These are phyloP conservation scores for Colletotrichum sp. DNA, from an alignment of 2,329 filamentous ascomycete genomes.

Conservation along the genomic window DNA sequence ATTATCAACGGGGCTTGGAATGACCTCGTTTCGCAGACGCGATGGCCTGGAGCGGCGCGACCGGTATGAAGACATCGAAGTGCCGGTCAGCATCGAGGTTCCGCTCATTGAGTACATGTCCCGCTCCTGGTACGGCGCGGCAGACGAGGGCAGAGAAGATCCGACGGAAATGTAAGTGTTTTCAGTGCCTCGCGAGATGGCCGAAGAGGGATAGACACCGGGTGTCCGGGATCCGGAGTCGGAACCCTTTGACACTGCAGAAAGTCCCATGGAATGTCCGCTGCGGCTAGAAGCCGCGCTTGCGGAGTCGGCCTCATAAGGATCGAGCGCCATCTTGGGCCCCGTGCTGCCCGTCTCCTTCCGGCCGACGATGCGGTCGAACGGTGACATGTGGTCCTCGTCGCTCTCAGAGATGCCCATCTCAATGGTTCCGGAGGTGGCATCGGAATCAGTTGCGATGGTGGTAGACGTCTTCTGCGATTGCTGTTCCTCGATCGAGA, in stretches of 20 bases:
- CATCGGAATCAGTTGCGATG: constrained; percentile 57
- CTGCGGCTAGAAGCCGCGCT: constrained; percentile 72
- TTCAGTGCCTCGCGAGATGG: constrained; percentile 60
- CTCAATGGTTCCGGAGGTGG: constrained; percentile 60
- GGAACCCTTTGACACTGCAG: constrained; percentile 61
- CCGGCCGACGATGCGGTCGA: constrained; percentile 77
- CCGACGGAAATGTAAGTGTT: constrained; percentile 74
- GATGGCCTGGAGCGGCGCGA: constrained; percentile 62
- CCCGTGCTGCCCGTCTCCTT: constrained; percentile 57
- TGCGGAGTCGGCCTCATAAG: constrained; percentile 59
- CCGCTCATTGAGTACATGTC: constrained; percentile 65
- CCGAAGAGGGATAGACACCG: constrained; percentile 54
- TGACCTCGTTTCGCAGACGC: constrained; percentile 78
- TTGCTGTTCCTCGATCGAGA: constrained; percentile 76
- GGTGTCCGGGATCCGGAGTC: constrained; percentile 55
- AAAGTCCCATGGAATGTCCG: constrained; percentile 49
- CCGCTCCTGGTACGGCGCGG: constrained; percentile 33
- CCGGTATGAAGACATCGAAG: constrained; percentile 54
- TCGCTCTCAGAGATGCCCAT: constrained; percentile 74
- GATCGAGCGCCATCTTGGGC: constrained; percentile 60
- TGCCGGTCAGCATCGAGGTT: constrained; percentile 43
- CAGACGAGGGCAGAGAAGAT: constrained; percentile 56
- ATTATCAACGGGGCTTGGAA: constrained; percentile 77
- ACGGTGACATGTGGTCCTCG: constrained; percentile 76
- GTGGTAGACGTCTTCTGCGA: constrained; percentile 56